Base-by-base conservation (phyloP, 805 yeast species). In the Pichia paraexigua region DNA sequence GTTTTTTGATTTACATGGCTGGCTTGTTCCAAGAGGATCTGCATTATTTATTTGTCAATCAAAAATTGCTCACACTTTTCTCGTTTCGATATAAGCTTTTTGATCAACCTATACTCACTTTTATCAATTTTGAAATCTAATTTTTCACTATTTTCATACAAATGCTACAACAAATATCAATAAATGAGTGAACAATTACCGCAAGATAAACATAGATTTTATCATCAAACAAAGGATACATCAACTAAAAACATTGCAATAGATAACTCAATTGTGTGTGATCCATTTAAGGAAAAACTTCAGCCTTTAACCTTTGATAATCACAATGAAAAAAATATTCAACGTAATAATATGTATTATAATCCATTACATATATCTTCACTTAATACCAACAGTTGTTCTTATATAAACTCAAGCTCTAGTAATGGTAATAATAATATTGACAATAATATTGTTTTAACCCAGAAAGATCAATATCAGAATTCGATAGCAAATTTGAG, bases 121-220 rank as follows among this genome's bases (percentile, higher is more conserved):
- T 30, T 30, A 17, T 35, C 39, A 17, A n/a, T 11, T 35, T 35
- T 6, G 1, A 18, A 8, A 11, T 32, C 15, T 18, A 25, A 7
- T 28, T 44, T 32, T 46, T 25, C 49, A 35, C 20, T n/a, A 32
- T 35, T 35, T 35, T 10, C 3, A 21, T 46, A 41, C 45, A 28
- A 32, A 43, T 48, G 47, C 20, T 35, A n/a, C 20, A 35, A 5
- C n/a, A 30, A 30, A 2, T 32, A 32, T n/a, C 10, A 17, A 20
- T n/a, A n/a, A 35, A 48, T 48, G 51, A n/a, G 25, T 9, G 20
- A 43, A 35, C 43, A 25, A n/a, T 35, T 43, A 25, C 30, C 47
- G 5, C 51, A 42, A 3, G 43, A 35, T 7, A 35, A 42, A 12
- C 1, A 25, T 11, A 24, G 28, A 1, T 11, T 10, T 25, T 41